These are phyloP conservation scores for Blastocystis sp. DNA, from an alignment of 352 stramenopile genomes.

Conservation along the genomic window DNA sequence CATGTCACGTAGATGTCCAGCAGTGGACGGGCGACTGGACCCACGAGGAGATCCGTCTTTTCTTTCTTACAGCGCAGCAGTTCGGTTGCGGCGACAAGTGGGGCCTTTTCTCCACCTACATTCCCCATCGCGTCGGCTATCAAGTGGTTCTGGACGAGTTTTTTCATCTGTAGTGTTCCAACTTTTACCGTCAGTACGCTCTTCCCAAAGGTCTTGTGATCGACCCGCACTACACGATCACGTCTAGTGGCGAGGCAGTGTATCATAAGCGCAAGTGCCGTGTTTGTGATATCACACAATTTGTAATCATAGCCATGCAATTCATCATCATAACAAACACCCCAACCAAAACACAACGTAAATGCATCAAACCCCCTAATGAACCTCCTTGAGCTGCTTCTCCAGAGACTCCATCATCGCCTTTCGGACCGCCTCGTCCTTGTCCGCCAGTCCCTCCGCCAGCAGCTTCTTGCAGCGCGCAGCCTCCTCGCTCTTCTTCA, in stretches of 20 bases:
- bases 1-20: not conserved
- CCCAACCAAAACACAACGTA: not conserved
- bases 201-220: not conserved
- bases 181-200: conserved; percentile 41
- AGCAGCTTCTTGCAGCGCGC: not conserved
- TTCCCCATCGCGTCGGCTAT: conserved; percentile 50
- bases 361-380: not conserved
- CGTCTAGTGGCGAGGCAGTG: not conserved
- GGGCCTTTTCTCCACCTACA: conserved; percentile 29
- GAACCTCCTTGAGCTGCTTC: conserved; percentile 52
- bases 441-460: not conserved
- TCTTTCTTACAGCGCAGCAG: conserved; percentile 11
- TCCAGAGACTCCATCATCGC: conserved; percentile 38
- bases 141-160: not conserved
- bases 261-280: not conserved
- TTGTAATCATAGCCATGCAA: too few species aligned
- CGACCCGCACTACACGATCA: conserved; percentile 23
- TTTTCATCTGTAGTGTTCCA: not conserved
- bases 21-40: conserved; percentile 44
- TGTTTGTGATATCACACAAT: not conserved
- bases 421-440: conserved; percentile 23
- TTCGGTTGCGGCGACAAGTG: conserved; percentile 37
- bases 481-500: conserved; percentile 18
- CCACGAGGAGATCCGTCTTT: conserved; percentile 31
- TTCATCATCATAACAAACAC: conserved; percentile 74